These are phyloP conservation scores for Coffea eugenioides DNA, from an alignment of 257 asterid genomes.

Conservation along the genomic window DNA sequence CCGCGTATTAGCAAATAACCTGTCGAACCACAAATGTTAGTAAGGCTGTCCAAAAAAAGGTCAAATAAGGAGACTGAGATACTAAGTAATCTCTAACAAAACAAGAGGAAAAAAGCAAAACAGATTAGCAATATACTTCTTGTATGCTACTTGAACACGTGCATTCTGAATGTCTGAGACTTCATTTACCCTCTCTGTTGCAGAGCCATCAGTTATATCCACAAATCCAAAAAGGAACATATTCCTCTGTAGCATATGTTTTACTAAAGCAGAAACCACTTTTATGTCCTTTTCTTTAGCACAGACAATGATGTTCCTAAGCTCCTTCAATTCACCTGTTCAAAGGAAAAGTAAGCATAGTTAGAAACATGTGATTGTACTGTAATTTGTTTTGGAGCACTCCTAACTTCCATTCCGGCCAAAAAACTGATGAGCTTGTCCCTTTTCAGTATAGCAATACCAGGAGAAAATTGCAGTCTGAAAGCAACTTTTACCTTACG, in stretches of 20 bases:
- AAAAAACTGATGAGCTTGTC: background rate
- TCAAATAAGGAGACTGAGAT: background rate
- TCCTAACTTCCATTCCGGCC: background rate
- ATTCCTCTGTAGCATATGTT: conserved; percentile 63
- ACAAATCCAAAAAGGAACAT: conserved; percentile 75
- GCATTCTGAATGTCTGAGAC: conserved; percentile 64
- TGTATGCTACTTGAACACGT: conserved; percentile 54
- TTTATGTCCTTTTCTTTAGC: conserved; percentile 50
- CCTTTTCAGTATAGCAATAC: background rate
- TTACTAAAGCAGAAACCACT: conserved; percentile 56
- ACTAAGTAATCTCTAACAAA: background rate
- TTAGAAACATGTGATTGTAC: background rate
- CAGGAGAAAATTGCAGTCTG: background rate
- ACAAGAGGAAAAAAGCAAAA: background rate
- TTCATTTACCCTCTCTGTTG: conserved; percentile 62
- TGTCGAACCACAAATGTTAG: conserved; percentile 27
- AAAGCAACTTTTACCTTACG: background rate
- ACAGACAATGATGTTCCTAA: conserved; percentile 45
- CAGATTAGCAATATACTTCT: conserved; percentile 43
- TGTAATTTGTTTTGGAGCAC: no score
- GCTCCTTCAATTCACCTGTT: conserved; percentile 63
- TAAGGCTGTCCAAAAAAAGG: background rate
- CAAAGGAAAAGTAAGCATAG: conserved; percentile 8
- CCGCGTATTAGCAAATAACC: conserved; percentile 62
- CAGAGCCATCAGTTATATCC: conserved; percentile 63